Conservation (phyloP, 2,329 filamentous ascomycete species). For the Elsinoe australis region DNA sequence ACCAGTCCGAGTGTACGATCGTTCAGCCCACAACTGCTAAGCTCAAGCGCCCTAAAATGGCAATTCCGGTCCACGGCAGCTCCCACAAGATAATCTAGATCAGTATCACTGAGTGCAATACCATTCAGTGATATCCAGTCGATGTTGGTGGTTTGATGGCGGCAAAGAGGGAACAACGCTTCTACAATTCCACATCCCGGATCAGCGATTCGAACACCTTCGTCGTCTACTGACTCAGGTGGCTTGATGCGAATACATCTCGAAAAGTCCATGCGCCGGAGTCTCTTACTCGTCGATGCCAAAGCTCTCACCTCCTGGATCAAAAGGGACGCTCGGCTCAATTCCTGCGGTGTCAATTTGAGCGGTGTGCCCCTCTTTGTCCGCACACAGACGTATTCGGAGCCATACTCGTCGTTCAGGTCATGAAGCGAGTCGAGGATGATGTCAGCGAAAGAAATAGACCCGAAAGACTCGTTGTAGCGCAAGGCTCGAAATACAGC, state of each 20-base stretch:
- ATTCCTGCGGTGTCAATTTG: conserved; percentile 45
- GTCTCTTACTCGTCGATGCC: conserved; percentile 55
- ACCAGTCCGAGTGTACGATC: conserved; percentile 54
- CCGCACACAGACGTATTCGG: conserved; percentile 54
- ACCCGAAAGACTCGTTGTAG: conserved; percentile 62
- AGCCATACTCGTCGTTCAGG: conserved; percentile 51
- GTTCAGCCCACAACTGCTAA: conserved; percentile 55
- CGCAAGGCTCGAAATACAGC: conserved; percentile 61
- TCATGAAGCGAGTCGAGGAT: conserved; percentile 58
- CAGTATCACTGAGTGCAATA: conserved; percentile 61
- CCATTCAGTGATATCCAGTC: conserved; percentile 64
- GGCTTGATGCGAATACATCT: conserved; percentile 52
- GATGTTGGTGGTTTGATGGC: conserved; percentile 59
- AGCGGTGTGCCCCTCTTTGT: conserved; percentile 52
- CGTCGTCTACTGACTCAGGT: conserved; percentile 39
- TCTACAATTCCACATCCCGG: conserved; percentile 62
- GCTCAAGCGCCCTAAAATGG: conserved; percentile 59
- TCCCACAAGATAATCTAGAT: conserved; percentile 59
- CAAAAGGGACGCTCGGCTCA: conserved; percentile 51
- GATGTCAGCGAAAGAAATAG: conserved; percentile 60
- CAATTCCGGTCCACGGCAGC: conserved; percentile 59
- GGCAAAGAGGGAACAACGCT: conserved; percentile 60
- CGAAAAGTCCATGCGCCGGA: conserved; percentile 59
- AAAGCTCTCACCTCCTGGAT: conserved; percentile 62
- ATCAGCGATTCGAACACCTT: conserved; percentile 43